Conservation (phyloP, 202 grass and related monocot species). For the Carex arenaria region DNA sequence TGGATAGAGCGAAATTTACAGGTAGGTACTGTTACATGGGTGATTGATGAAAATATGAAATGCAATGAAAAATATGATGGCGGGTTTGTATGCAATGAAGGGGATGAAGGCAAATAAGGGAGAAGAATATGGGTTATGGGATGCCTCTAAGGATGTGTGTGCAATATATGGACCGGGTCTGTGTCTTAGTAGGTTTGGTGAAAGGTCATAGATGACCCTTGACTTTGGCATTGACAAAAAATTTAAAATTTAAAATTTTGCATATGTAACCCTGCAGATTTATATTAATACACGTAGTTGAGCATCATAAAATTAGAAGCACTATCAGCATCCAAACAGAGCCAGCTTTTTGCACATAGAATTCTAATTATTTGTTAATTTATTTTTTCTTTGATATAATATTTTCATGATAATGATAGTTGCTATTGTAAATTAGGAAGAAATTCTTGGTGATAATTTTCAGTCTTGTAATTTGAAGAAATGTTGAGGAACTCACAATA, state of each 20-base stretch:
- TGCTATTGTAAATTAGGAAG: not conserved
- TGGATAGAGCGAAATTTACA: not conserved
- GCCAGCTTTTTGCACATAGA: not conserved
- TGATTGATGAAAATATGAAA: constrained; percentile 8
- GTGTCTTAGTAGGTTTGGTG: constrained; percentile 17
- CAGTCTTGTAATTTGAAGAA: not conserved
- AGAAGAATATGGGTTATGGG: constrained; percentile 14
- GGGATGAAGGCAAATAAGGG: constrained; percentile 5
- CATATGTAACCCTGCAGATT: not conserved
- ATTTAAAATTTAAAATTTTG: not conserved
- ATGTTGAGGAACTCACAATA: not conserved
- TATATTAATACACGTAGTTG: not conserved
- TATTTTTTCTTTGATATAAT: not conserved
- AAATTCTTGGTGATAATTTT: not conserved
- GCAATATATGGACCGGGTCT: constrained; percentile 20
- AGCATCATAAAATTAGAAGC: not conserved
- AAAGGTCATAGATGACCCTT: constrained; percentile 16
- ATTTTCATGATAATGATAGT: not conserved
- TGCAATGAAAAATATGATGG: not conserved
- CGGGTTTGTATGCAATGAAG: not conserved
- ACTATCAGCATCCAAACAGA: not conserved
- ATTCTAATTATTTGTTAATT: not conserved
- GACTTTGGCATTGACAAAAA: constrained; percentile 9
- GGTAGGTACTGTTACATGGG: constrained; percentile 12
- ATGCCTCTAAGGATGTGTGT: constrained; percentile 15